phyloP scores from a whole-genome alignment of 208 protist genomes.

The Vickermania spadyakhi region DNA sequence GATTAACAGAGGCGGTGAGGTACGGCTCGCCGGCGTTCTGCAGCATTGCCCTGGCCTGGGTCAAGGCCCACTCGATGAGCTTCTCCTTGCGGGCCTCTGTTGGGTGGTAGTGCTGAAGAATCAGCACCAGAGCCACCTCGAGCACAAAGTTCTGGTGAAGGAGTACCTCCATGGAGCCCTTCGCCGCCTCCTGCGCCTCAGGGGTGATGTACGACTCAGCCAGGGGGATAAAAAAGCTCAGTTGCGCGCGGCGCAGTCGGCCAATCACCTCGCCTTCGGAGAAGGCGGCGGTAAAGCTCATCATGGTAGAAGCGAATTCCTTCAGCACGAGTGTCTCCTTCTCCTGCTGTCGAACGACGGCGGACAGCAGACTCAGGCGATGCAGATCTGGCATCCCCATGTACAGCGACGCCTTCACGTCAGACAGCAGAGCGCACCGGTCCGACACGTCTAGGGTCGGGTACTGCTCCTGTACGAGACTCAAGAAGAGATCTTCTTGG shows the following conservation, averaged over 20 bases:
- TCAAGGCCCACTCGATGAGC: conserved; percentile 49
- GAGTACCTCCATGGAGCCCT: conserved; percentile 6
- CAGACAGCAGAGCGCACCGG: conserved; percentile 52
- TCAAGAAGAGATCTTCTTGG: conserved; percentile 46
- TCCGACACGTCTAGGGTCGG: conserved; percentile 27
- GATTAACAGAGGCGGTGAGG: conserved; percentile 29
- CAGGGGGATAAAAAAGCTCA: conserved; percentile 20
- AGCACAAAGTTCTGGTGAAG: conserved; percentile 23
- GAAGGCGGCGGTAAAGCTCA: conserved; percentile 24
- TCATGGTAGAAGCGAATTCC: conserved; percentile 32
- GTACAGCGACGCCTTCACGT: conserved; percentile 55
- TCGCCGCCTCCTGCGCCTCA: background rate
- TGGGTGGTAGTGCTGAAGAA: conserved; percentile 9
- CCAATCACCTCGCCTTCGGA: conserved; percentile 22
- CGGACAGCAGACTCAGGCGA: conserved; percentile 29
- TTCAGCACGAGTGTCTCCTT: conserved; percentile 36
- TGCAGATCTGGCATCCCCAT: conserved; percentile 66
- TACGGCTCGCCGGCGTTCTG: conserved; percentile 5
- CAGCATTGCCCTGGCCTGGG: conserved; percentile 44
- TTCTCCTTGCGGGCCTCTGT: conserved; percentile 12
- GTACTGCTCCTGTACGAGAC: conserved; percentile 40
- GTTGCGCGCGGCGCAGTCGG: conserved; percentile 12
- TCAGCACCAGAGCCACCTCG: conserved; percentile 15
- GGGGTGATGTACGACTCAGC: conserved; percentile 12
- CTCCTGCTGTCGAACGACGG: conserved; percentile 32